Evolutionary conservation across 768 basidiomycete genomes (phyloP).

Genomic region (Agaricus sinodeliciosus): DNA sequence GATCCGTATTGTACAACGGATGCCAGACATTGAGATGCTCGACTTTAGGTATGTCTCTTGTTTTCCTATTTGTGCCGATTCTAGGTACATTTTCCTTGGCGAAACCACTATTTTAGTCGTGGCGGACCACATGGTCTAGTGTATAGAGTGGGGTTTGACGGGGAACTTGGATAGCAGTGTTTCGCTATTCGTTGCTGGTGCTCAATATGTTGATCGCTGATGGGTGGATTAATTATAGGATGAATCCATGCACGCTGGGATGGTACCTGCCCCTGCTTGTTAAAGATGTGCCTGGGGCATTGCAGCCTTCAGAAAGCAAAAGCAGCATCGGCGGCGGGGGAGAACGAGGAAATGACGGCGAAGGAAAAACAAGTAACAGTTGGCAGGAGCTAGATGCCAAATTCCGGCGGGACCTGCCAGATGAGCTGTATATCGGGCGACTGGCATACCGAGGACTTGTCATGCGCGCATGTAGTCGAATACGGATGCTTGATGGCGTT

Average conservation of each 20-base stretch:
- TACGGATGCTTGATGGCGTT: slow-evolving; percentile 84
- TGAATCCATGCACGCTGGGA: slow-evolving; percentile 96
- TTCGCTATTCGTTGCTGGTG: neutral
- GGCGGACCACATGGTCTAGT: slow-evolving; percentile 10
- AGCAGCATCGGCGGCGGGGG: neutral
- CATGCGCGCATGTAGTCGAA: slow-evolving; percentile 62
- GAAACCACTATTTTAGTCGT: slow-evolving; percentile 5
- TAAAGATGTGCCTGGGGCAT: slow-evolving; percentile 56
- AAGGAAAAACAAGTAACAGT: slow-evolving; percentile 19
- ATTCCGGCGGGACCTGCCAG: slow-evolving; percentile 87
- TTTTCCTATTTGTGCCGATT: slow-evolving; percentile 9
- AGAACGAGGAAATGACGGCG: slow-evolving; percentile 1
- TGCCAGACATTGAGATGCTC: slow-evolving; percentile 80
- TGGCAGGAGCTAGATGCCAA: slow-evolving; percentile 81
- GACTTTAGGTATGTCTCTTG: slow-evolving; percentile 66
- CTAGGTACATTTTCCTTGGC: neutral
- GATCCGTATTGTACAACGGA: slow-evolving; percentile 61
- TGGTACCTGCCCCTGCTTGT: slow-evolving; percentile 92
- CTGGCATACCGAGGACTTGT: slow-evolving; percentile 86
- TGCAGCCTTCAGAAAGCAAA: slow-evolving; percentile 50
- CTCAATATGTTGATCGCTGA: neutral
- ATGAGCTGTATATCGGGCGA: slow-evolving; percentile 80
- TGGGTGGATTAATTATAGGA: slow-evolving; percentile 31
- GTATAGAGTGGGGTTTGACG: slow-evolving; percentile 10
- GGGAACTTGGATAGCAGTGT: slow-evolving; percentile 1